Evolutionary conservation across 1,139 yeast genomes (phyloP).

Genomic region (Blastobotrys apis): DNA sequence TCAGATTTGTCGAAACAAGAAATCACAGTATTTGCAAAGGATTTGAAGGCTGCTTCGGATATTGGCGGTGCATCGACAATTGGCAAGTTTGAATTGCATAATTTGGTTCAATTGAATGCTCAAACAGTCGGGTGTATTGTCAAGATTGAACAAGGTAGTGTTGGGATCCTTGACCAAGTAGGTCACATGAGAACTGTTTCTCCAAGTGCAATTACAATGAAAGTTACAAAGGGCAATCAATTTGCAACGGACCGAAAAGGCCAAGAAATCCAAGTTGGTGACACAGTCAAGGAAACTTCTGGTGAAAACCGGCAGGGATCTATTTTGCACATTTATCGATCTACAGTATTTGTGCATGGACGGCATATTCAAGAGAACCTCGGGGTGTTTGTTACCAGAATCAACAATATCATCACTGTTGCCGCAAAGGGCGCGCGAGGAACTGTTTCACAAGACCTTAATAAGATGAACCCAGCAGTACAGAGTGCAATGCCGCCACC

Average conservation of each 20-base stretch:
- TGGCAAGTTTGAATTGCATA: slow-evolving; percentile 81
- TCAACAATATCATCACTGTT: slow-evolving; percentile 73
- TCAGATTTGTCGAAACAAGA: slow-evolving; percentile 87
- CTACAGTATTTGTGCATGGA: slow-evolving; percentile 71
- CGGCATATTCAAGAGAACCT: slow-evolving; percentile 77
- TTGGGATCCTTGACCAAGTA: slow-evolving; percentile 76
- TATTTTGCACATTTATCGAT: slow-evolving; percentile 80
- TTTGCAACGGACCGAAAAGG: slow-evolving; percentile 88
- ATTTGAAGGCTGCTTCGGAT: slow-evolving; percentile 53
- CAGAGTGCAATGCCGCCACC: slow-evolving; percentile 53
- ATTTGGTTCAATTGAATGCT: slow-evolving; percentile 82
- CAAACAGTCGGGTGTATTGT: slow-evolving; percentile 86
- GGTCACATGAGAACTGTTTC: slow-evolving; percentile 70
- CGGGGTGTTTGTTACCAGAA: slow-evolving; percentile 82
- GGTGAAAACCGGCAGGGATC: slow-evolving; percentile 87
- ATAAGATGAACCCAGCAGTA: slow-evolving; percentile 83
- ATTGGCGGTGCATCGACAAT: slow-evolving; percentile 50
- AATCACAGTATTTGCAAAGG: slow-evolving; percentile 87
- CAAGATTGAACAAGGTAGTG: slow-evolving; percentile 81
- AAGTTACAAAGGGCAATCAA: slow-evolving; percentile 62
- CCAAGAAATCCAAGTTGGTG: slow-evolving; percentile 80
- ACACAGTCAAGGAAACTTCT: slow-evolving; percentile 74
- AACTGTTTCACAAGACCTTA: slow-evolving; percentile 55
- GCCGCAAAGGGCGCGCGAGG: slow-evolving; percentile 60
- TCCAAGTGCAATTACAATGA: slow-evolving; percentile 77